These are phyloP conservation scores for Astrephomene gubernaculifera DNA, from an alignment of 139 green algal genomes.

Conservation along the genomic window DNA sequence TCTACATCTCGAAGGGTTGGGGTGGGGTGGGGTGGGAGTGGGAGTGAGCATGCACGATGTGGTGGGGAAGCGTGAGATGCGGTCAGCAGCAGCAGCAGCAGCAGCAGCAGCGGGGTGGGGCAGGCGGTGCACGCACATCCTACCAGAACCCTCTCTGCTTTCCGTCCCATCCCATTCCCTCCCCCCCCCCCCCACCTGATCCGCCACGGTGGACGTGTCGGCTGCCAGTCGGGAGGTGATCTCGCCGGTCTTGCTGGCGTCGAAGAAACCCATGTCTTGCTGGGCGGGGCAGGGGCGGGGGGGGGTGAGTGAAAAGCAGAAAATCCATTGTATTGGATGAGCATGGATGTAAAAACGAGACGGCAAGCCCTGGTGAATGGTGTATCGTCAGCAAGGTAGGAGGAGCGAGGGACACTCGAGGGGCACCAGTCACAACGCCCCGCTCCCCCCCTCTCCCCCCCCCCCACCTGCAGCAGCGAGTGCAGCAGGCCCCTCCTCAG, in stretches of 20 bases:
- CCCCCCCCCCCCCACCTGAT: constrained; percentile 59
- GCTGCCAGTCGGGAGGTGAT: constrained; percentile 75
- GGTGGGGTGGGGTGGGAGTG: not conserved
- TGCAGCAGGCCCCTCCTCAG: constrained; percentile 68
- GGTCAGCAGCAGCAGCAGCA: not conserved
- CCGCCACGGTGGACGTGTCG: constrained; percentile 83
- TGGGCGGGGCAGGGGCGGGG: constrained; percentile 48
- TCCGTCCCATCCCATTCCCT: not conserved
- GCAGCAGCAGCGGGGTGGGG: not conserved
- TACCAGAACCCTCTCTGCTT: not conserved
- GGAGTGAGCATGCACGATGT: too few species aligned
- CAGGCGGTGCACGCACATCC: not conserved
- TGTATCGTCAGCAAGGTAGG: too few species aligned
- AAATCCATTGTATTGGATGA: not conserved
- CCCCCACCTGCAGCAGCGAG: constrained; percentile 62
- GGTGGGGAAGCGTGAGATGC: too few species aligned
- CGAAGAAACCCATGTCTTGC: constrained; percentile 85
- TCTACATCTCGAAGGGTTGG: constrained; percentile 7
- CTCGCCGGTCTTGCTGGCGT: constrained; percentile 76
- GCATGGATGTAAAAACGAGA: too few species aligned
- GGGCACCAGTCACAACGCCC: too few species aligned
- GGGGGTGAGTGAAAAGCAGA: not conserved
- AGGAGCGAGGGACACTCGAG: too few species aligned
- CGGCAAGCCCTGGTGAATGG: too few species aligned
- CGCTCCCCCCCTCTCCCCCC: not conserved